A percentile compares a stretch with the other conserved stretches of the same genome.
These are phyloP conservation scores for Fusarium sp. DNA, from an alignment of 2,329 filamentous ascomycete genomes.

Conservation along the genomic window DNA sequence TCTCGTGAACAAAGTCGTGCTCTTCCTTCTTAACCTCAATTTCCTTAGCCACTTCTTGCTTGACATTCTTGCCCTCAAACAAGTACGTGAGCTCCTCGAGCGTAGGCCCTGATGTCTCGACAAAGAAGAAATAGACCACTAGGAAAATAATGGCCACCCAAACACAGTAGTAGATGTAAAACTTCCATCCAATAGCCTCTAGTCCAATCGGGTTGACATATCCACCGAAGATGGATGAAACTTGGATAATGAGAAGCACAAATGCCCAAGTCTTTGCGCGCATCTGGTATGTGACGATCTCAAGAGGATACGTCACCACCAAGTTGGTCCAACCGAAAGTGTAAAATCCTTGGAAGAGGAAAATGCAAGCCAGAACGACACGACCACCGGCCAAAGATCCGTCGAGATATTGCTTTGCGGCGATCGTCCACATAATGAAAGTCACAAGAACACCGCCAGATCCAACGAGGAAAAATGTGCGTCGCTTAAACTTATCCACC, in stretches of 20 bases:
- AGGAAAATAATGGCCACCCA: conserved; percentile 58
- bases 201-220: conserved; percentile 60
- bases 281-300: conserved; percentile 60
- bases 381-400: conserved; percentile 53
- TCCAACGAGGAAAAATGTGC: conserved; percentile 58
- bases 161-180: conserved; percentile 60
- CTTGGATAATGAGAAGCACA: conserved; percentile 58
- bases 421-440: conserved; percentile 59
- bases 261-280: conserved; percentile 61
- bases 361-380: conserved; percentile 60
- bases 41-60: conserved; percentile 39
- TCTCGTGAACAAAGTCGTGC: conserved; percentile 35
- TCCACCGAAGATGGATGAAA: conserved; percentile 56
- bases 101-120: conserved; percentile 57
- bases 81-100: conserved; percentile 55
- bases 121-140: conserved; percentile 59
- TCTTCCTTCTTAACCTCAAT: conserved; percentile 40
- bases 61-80: conserved; percentile 38
- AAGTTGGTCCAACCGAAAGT: conserved; percentile 61
- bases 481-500: conserved; percentile 57
- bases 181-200: conserved; percentile 58
- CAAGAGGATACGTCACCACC: conserved; percentile 61
- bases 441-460: conserved; percentile 58
- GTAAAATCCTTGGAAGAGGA: conserved; percentile 60
- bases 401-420: conserved; percentile 57